These are phyloP conservation scores for Yamadazyma scolyti DNA, from an alignment of 805 yeast species.

Conservation along the genomic window DNA sequence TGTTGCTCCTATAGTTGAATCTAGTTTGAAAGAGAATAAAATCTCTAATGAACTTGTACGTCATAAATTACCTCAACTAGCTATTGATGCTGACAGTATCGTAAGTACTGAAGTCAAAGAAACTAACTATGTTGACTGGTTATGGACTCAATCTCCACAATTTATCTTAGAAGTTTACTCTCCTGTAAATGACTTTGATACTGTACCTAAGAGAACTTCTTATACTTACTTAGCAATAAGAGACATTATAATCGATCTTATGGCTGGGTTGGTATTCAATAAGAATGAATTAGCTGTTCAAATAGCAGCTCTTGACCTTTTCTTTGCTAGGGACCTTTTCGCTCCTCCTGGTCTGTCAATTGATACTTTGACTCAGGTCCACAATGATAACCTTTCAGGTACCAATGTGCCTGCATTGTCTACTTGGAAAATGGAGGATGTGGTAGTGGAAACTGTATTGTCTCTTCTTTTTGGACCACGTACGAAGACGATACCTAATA, in stretches of 20 bases:
- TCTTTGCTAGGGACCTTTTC: slow-evolving; percentile 55
- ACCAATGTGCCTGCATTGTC: slow-evolving; percentile 45
- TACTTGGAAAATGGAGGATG: slow-evolving; percentile 89
- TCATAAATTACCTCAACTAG: slow-evolving; percentile 38
- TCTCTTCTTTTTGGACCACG: slow-evolving; percentile 72
- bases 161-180: slow-evolving; percentile 56
- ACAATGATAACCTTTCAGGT: slow-evolving; percentile 39
- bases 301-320: slow-evolving; percentile 67
- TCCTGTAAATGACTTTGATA: slow-evolving; percentile 54
- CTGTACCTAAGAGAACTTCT: slow-evolving; percentile 43
- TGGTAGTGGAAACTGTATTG: slow-evolving; percentile 78
- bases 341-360: slow-evolving; percentile 68
- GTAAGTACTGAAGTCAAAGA: slow-evolving; percentile 11
- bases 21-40: slow-evolving; percentile 29
- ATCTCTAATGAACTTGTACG: slow-evolving; percentile 37
- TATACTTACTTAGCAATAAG: slow-evolving; percentile 54
- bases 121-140: slow-evolving; percentile 44
- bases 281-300: slow-evolving; percentile 84
- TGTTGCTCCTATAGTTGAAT: slow-evolving; percentile 29
- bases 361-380: slow-evolving; percentile 53
- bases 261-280: slow-evolving; percentile 82
- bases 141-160: slow-evolving; percentile 63
- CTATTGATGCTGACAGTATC: slow-evolving; percentile 9
- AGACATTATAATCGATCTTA: slow-evolving; percentile 71
- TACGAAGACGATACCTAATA: slow-evolving; percentile 72